Percentiles rank a stretch among this genome's conserved stretches.
These are phyloP conservation scores for Candida boidinii DNA, from an alignment of 805 yeast species.

Conservation along the genomic window DNA sequence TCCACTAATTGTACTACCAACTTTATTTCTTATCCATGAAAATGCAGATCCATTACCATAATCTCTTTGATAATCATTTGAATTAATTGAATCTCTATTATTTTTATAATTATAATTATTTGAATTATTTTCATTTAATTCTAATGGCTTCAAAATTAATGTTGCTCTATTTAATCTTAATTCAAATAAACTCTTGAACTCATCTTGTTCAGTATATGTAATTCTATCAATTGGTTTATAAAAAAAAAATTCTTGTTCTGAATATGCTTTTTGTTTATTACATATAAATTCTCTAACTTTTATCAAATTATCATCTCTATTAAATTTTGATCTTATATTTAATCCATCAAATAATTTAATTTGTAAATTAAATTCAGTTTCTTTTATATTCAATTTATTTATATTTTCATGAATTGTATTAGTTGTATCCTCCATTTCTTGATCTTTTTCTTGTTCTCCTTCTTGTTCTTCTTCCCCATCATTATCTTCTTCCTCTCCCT, in stretches of 20 bases:
- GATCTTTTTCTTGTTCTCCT: constrained; percentile 1
- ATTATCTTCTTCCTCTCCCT: not conserved
- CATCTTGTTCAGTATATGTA: constrained; percentile 59
- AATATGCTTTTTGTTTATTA: constrained; percentile 35
- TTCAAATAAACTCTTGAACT: constrained; percentile 34
- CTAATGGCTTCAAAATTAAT: constrained; percentile 57
- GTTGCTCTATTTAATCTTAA: constrained; percentile 64
- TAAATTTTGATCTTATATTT: constrained; percentile 43
- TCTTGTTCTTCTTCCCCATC: not conserved
- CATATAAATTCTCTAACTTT: constrained; percentile 60
- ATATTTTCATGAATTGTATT: constrained; percentile 17
- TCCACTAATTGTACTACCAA: constrained; percentile 6
- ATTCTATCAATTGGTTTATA: constrained; percentile 49
- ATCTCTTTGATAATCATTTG: not conserved
- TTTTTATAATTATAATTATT: constrained; percentile 1
- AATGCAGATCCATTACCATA: constrained; percentile 8
- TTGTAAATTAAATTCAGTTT: constrained; percentile 35
- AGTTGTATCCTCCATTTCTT: constrained; percentile 2
- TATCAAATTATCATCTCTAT: constrained; percentile 33
- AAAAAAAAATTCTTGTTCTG: constrained; percentile 40
- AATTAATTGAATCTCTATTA: constrained; percentile 7
- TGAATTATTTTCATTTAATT: constrained; percentile 12
- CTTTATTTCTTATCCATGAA: constrained; percentile 17
- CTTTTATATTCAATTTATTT: constrained; percentile 12
- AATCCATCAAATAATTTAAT: constrained; percentile 62